phyloP scores from a whole-genome alignment of 441 rosid species.

The Oxalis stricta region DNA sequence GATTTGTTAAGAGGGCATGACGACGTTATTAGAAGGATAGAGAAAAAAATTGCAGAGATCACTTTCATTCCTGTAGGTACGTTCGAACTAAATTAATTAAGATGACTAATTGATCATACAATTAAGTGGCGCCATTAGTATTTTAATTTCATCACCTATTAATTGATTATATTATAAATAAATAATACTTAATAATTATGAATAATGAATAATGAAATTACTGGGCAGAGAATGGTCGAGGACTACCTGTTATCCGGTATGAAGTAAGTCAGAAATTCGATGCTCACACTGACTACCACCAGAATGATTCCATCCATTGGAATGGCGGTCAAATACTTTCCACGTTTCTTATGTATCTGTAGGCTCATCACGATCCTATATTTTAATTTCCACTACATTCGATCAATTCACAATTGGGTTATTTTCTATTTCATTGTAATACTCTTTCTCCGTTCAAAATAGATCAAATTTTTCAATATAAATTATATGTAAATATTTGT shows the following conservation, averaged over 20 bases:
- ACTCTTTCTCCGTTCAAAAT: too few species aligned
- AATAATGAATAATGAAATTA: constrained; percentile 8
- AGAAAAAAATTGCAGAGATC: constrained; percentile 53
- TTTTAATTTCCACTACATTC: too few species aligned
- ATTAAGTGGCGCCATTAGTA: background rate
- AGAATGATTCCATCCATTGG: constrained; percentile 46
- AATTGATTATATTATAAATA: too few species aligned
- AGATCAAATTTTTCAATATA: too few species aligned
- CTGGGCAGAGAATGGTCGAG: constrained; percentile 52
- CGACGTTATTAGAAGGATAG: constrained; percentile 41
- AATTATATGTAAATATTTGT: too few species aligned
- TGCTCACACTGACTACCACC: constrained; percentile 59
- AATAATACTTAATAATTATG: too few species aligned
- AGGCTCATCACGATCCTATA: too few species aligned
- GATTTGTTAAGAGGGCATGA: constrained; percentile 49
- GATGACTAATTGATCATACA: background rate
- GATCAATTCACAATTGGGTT: too few species aligned
- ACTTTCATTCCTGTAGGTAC: constrained; percentile 57
- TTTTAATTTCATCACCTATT: constrained; percentile 4
- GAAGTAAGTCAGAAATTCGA: constrained; percentile 60
- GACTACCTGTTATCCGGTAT: constrained; percentile 63
- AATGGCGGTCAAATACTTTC: constrained; percentile 72
- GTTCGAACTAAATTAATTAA: constrained; percentile 13
- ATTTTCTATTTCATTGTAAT: too few species aligned
- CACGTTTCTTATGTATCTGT: constrained; percentile 73